Evolutionary conservation across 1,284 basidiomycete species (phyloP).

Genomic region (Pyrrhoderma noxium): DNA sequence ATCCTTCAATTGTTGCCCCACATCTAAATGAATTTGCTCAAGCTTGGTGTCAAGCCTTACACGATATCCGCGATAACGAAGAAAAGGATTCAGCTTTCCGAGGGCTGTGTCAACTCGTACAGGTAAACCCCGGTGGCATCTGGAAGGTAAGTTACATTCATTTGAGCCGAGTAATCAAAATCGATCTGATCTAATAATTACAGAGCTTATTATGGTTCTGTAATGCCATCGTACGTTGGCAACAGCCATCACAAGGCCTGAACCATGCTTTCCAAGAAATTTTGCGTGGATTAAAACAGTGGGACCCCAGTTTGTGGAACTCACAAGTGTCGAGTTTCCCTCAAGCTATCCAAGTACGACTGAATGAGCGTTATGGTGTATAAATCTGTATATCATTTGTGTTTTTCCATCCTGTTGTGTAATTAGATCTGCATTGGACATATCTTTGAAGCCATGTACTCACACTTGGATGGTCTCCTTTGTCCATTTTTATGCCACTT

Average conservation of each 20-base stretch:
- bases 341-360: constrained; percentile 68
- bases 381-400: constrained; percentile 27
- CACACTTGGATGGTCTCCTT: background rate
- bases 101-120: constrained; percentile 93
- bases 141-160: constrained; percentile 53
- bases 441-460: background rate
- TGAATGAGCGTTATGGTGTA: constrained; percentile 71
- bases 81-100: constrained; percentile 99
- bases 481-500: background rate
- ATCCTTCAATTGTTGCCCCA: constrained; percentile 83
- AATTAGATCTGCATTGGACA: no score
- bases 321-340: constrained; percentile 73
- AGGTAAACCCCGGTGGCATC: constrained; percentile 88
- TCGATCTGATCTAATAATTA: background rate
- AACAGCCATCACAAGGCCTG: constrained; percentile 79
- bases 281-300: constrained; percentile 77
- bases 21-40: constrained; percentile 88
- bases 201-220: constrained; percentile 93
- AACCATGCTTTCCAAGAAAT: constrained; percentile 88
- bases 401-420: no score
- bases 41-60: constrained; percentile 94
- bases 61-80: constrained; percentile 99
- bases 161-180: no score
- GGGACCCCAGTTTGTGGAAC: constrained; percentile 73
- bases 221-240: constrained; percentile 95